These are phyloP conservation scores for Peronospora farinosa DNA, from an alignment of 352 stramenopile species.

Conservation along the genomic window DNA sequence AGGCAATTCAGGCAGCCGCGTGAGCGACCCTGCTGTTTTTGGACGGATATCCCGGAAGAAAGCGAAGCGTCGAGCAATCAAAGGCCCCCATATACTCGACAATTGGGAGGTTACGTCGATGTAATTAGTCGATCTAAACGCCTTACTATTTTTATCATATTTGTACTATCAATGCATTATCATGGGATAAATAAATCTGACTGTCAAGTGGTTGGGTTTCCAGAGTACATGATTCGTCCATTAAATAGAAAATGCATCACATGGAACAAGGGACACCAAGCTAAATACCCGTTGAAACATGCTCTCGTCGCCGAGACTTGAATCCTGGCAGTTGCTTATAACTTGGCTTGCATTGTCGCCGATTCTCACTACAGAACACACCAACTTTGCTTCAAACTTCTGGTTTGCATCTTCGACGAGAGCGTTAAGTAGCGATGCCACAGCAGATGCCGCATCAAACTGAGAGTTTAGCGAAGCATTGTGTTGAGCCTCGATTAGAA, in stretches of 20 bases:
- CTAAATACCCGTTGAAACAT: constrained; percentile 9
- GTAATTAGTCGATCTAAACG: too few species aligned
- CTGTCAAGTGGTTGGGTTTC: too few species aligned
- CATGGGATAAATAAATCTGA: too few species aligned
- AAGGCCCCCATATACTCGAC: too few species aligned
- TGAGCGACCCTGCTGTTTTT: constrained; percentile 18
- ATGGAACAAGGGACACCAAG: constrained; percentile 20
- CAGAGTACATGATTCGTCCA: too few species aligned
- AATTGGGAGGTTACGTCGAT: too few species aligned
- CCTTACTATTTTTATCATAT: too few species aligned
- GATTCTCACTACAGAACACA: constrained; percentile 9
- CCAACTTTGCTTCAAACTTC: constrained; percentile 34
- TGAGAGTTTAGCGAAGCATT: constrained; percentile 4
- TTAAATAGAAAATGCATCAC: constrained; percentile 21
- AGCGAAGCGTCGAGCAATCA: too few species aligned
- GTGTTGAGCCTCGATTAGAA: constrained; percentile 20
- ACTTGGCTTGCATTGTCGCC: constrained; percentile 8
- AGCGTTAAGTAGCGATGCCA: constrained; percentile 32
- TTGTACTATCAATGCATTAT: too few species aligned
- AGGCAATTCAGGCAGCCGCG: too few species aligned
- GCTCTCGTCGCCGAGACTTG: constrained; percentile 7
- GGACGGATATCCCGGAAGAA: constrained; percentile 44
- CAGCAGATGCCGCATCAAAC: constrained; percentile 23
- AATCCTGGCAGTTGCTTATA: constrained; percentile 13
- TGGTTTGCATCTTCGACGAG: constrained; percentile 33